phyloP scores from a whole-genome alignment of 176 grass and related monocot species.

The Chloris gayana region DNA sequence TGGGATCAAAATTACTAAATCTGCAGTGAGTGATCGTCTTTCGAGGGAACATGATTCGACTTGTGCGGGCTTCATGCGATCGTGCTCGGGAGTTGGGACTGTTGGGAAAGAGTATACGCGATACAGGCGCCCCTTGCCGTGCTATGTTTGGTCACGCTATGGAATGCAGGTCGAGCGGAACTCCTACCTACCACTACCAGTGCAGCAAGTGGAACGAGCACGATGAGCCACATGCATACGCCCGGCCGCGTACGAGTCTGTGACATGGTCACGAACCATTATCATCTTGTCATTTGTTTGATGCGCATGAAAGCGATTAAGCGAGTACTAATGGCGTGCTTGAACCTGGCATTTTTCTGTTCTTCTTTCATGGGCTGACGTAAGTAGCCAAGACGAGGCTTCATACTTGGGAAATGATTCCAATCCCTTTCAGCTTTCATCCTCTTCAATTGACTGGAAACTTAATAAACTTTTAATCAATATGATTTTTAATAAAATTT shows the following conservation, averaged over 20 bases:
- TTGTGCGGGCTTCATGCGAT: background rate
- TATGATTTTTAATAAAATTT: no score
- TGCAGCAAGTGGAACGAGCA: constrained; percentile 2
- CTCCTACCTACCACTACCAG: constrained; percentile 1
- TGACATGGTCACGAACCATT: background rate
- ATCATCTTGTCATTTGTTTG: background rate
- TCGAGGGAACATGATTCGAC: background rate
- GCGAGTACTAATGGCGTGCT: background rate
- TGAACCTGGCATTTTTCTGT: background rate
- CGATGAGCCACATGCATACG: no score
- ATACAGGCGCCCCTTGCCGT: background rate
- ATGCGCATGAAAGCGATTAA: background rate
- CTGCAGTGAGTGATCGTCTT: background rate
- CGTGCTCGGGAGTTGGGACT: background rate
- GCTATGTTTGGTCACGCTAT: background rate
- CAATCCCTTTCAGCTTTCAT: no score
- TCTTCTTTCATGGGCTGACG: background rate
- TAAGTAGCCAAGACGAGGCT: background rate
- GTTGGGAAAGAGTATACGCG: background rate
- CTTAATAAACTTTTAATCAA: no score
- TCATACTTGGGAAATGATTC: background rate
- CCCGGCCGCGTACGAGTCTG: background rate
- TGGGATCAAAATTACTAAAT: background rate
- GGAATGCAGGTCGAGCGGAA: background rate
- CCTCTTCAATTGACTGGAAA: no score